Conservation (phyloP, 805 yeast genomes). For the Zygosaccharomyces lentus region DNA sequence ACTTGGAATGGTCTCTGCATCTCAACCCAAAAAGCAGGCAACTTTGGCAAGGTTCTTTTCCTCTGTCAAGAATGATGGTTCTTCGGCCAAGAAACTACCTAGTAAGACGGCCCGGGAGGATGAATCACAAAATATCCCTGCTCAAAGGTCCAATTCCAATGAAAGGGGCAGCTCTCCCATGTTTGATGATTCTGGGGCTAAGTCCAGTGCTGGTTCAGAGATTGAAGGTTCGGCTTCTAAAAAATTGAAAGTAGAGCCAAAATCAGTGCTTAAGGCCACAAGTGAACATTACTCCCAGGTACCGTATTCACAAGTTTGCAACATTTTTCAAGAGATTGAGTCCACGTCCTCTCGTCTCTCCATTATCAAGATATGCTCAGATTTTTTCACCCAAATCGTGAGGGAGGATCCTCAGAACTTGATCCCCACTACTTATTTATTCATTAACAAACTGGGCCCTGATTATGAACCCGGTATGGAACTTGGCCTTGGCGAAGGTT, state of each 20-base stretch:
- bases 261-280: not conserved
- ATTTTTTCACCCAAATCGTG: constrained; percentile 64
- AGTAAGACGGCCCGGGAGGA: not conserved
- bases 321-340: constrained; percentile 74
- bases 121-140: not conserved
- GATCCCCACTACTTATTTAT: constrained; percentile 71
- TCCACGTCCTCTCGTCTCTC: constrained; percentile 77
- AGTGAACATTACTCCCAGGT: constrained; percentile 19
- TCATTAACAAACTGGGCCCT: constrained; percentile 87
- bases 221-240: constrained; percentile 9
- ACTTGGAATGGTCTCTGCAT: constrained; percentile 11
- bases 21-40: constrained; percentile 8
- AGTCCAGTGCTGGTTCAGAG: constrained; percentile 3
- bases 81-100: constrained; percentile 1
- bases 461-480: constrained; percentile 89
- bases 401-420: constrained; percentile 50
- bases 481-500: constrained; percentile 87
- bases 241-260: constrained; percentile 3
- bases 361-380: constrained; percentile 70
- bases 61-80: constrained; percentile 19
- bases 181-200: constrained; percentile 1
- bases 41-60: constrained; percentile 34
- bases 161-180: not conserved
- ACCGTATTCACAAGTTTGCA: constrained; percentile 42
- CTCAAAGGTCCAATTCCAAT: not conserved